A percentile compares a stretch with the other conserved stretches of the same genome.
phyloP scores from a whole-genome alignment of 139 green algal genomes.

The Desmodesmus armatus region DNA sequence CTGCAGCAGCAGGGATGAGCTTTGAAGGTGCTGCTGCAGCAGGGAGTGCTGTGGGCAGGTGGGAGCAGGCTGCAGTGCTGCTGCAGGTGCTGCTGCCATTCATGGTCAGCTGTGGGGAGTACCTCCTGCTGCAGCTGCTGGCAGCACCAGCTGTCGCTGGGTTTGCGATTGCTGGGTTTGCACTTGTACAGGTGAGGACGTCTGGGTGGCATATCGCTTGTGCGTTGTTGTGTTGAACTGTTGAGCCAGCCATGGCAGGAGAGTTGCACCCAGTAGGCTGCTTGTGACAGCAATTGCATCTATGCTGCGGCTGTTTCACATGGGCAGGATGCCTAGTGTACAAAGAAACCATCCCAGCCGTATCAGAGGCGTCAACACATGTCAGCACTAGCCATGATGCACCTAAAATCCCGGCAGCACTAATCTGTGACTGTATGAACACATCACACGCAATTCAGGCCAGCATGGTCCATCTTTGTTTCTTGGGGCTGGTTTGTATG shows the following conservation, averaged over 20 bases:
- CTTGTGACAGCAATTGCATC: too few relatives aligned
- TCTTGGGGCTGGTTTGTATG: background rate
- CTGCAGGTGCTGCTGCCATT: slow-evolving; percentile 41
- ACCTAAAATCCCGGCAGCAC: too few relatives aligned
- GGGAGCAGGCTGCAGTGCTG: slow-evolving; percentile 7
- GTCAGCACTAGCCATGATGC: too few relatives aligned
- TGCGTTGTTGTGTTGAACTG: too few relatives aligned
- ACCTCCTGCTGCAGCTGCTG: background rate
- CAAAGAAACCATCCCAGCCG: background rate
- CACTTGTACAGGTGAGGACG: slow-evolving; percentile 35
- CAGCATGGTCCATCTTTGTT: background rate
- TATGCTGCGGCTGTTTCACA: background rate
- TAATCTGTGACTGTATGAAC: background rate
- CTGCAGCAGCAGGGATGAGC: background rate
- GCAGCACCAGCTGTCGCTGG: slow-evolving; percentile 15
- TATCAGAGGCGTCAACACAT: too few relatives aligned
- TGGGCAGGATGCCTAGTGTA: background rate
- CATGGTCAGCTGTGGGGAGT: slow-evolving; percentile 16
- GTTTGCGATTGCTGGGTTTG: slow-evolving; percentile 34
- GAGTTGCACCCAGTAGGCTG: too few relatives aligned
- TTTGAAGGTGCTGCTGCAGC: background rate
- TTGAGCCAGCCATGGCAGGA: too few relatives aligned
- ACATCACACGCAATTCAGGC: background rate
- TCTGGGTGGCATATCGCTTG: background rate
- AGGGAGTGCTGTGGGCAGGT: background rate